phyloP scores from a whole-genome alignment of 2,329 filamentous ascomycete species.

The Apiospora malaysiana region DNA sequence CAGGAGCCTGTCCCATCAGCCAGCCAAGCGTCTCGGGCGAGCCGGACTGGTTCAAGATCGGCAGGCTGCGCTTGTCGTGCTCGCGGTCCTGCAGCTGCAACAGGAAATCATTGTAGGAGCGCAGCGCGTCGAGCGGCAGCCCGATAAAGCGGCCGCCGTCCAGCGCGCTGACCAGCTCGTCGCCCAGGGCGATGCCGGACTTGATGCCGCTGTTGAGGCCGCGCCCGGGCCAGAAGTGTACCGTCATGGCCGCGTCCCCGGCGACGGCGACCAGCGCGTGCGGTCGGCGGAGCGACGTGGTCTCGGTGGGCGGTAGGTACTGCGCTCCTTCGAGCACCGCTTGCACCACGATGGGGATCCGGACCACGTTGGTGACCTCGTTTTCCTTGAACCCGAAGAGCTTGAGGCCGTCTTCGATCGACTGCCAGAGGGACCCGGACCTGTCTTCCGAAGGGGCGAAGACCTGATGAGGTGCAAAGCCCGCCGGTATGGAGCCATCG shows the following conservation, averaged over 20 bases:
- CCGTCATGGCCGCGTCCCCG: conserved; percentile 44
- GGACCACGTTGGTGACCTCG: conserved; percentile 44
- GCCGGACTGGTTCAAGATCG: conserved; percentile 42
- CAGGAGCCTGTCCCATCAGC: conserved; percentile 40
- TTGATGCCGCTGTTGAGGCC: conserved; percentile 46
- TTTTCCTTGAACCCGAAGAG: conserved; percentile 44
- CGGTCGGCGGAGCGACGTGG: conserved; percentile 30
- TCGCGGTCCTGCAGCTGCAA: conserved; percentile 42
- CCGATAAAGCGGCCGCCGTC: conserved; percentile 39
- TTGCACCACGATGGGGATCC: conserved; percentile 44
- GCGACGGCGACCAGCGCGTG: conserved; percentile 43
- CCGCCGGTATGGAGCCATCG: conserved; percentile 38
- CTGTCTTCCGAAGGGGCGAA: conserved; percentile 42
- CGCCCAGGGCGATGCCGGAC: conserved; percentile 41
- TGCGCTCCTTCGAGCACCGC: conserved; percentile 42
- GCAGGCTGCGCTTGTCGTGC: conserved; percentile 44
- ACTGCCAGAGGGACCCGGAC: conserved; percentile 39
- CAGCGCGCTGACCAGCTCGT: conserved; percentile 43
- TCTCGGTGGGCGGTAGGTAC: conserved; percentile 35
- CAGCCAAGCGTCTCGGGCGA: conserved; percentile 42
- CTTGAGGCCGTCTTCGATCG: conserved; percentile 43
- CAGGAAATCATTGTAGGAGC: conserved; percentile 44
- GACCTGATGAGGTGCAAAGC: conserved; percentile 38
- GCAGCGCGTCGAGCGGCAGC: conserved; percentile 38
- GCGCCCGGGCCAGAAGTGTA: conserved; percentile 45